phyloP scores from a whole-genome alignment of 2,329 filamentous ascomycete species.

The Colletotrichum sp. region DNA sequence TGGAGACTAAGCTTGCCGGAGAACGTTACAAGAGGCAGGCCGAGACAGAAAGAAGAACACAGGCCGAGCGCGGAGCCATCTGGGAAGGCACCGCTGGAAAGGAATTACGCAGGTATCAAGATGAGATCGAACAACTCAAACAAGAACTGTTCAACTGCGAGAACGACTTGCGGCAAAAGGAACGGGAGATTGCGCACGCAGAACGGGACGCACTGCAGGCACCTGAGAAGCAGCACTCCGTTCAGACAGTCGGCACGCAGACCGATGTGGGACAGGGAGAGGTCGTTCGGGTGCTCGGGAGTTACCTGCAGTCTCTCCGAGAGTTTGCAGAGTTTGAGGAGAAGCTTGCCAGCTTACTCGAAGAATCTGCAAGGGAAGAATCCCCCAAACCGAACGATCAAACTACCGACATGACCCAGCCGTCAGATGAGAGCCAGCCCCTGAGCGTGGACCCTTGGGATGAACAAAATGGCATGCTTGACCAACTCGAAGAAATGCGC shows the following conservation, averaged over 20 bases:
- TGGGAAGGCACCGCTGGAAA: neutral
- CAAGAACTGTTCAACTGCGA: neutral
- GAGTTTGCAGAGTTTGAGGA: neutral
- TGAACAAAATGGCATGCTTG: neutral
- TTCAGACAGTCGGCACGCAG: neutral
- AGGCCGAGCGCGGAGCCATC: neutral
- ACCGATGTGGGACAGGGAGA: neutral
- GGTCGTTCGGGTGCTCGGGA: neutral
- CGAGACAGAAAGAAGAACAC: neutral
- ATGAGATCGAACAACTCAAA: neutral
- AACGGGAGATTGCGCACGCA: neutral
- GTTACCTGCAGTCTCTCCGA: neutral
- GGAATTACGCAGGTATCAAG: neutral
- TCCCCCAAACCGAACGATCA: neutral
- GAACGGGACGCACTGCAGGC: neutral
- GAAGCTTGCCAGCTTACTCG: neutral
- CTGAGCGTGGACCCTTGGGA: neutral
- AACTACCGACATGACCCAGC: neutral
- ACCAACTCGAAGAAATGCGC: neutral
- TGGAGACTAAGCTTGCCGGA: neutral
- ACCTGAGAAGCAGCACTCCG: neutral
- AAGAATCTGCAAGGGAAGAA: neutral
- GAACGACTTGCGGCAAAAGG: neutral
- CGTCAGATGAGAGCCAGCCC: neutral
- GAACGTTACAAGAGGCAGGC: neutral